Evolutionary conservation across 179 eudicot genomes (phyloP), one percentile per base, ranked within the genome.

Genomic region (Nepenthes alata): DNA sequence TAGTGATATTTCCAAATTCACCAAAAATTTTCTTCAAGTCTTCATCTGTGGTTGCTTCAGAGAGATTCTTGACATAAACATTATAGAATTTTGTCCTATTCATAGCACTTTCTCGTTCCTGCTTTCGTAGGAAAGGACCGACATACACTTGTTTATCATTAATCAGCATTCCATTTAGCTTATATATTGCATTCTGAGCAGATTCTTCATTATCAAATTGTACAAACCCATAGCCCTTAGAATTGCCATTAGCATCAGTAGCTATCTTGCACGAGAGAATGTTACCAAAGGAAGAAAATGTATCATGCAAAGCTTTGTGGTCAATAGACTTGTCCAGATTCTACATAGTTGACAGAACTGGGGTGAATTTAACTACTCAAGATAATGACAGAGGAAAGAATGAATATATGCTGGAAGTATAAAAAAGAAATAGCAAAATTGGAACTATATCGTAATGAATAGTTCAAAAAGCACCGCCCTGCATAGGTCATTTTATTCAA

Each of bases 141-240:
- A 86, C 93, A 60, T 71, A 86, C 2, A 86, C 94, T 74, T 81
- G 89, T 57, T 86, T 86, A 13, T 84, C 94, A 81, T 86, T 86
- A 6, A 84, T 72, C n/a, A 84, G 79, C 94, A 83, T 86, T 38
- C 87, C 89, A 72, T 86, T 86, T 25, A 86, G 72, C 72, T 86
- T 79, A 57, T 79, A 89, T 0, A 86, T 86, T 4, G 93, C 86
- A 67, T 55, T 75, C 64, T 81, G 80, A 55, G 93, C 86, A 63
- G 84, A 67, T 44, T 81, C 89, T 60, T 81, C 93, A 56, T 49
- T 57, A 6, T 83, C 89, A 72, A 75, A 86, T 64, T 86, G 94
- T 16, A 84, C 94, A 77, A 84, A 86, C 6, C 86, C 86, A 66
- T 77, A 75, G 2, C 84, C 88, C 69, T 76, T 83, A 6, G 85